Percentiles rank a stretch among this genome's conserved stretches.
Evolutionary conservation across 257 asterid species (phyloP).

Genomic region (Leonotis leonurus): DNA sequence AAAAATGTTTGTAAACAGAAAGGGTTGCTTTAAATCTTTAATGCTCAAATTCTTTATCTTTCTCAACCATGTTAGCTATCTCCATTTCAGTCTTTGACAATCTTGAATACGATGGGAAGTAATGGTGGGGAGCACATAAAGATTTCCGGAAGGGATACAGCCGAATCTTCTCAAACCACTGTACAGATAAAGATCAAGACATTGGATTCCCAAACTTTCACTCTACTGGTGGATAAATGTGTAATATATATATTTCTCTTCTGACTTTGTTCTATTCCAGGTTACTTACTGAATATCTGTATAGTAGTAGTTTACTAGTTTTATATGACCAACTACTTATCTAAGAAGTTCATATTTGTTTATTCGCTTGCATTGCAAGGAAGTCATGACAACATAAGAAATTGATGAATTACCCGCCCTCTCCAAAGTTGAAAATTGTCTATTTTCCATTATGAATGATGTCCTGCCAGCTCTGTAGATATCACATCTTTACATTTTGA

Average conservation of each 20-base stretch:
- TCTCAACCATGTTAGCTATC: neutral
- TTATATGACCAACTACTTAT: neutral
- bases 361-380: neutral
- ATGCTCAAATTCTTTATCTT: neutral
- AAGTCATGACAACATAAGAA: too few species aligned
- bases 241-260: conserved; percentile 30
- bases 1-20: neutral
- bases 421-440: neutral
- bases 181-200: conserved; percentile 95
- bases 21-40: neutral
- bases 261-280: neutral
- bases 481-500: neutral
- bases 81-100: conserved; percentile 20
- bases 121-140: conserved; percentile 32
- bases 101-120: conserved; percentile 50
- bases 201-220: conserved; percentile 75
- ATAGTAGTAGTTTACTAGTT: conserved; percentile 5
- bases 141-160: conserved; percentile 32
- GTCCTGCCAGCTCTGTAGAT: neutral
- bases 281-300: conserved; percentile 3
- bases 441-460: neutral
- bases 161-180: conserved; percentile 66
- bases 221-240: conserved; percentile 79
- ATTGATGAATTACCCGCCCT: neutral
- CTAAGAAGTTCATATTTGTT: neutral